phyloP scores from a whole-genome alignment of 148 eudicot species.

The Polygonum maritimum region DNA sequence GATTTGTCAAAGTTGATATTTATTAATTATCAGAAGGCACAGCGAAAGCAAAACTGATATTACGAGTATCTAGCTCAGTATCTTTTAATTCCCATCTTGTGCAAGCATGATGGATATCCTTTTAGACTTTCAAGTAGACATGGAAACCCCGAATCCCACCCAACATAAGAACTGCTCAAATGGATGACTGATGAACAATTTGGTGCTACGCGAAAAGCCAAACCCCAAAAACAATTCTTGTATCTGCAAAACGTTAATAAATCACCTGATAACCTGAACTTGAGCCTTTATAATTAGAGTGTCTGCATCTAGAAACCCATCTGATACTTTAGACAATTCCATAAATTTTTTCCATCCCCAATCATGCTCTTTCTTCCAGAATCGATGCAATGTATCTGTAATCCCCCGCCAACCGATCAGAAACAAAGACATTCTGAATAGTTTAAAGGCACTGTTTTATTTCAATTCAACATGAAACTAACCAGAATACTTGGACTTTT shows the following conservation, averaged over 20 bases:
- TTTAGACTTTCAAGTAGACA: neutral
- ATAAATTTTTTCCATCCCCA: constrained; percentile 99
- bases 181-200: no score
- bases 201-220: no score
- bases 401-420: neutral
- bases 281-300: constrained; percentile 78
- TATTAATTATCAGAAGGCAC: neutral
- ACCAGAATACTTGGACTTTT: constrained; percentile 90
- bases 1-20: neutral
- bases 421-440: constrained; percentile 6
- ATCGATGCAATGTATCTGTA: constrained; percentile 80
- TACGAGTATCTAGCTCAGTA: neutral
- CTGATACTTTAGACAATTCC: constrained; percentile 79
- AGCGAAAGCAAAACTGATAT: neutral
- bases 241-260: neutral
- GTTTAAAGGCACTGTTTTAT: neutral
- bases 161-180: neutral
- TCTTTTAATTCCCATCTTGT: neutral
- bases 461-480: constrained; percentile 10
- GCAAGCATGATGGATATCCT: neutral
- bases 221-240: no score
- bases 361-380: constrained; percentile 97
- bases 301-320: constrained; percentile 77
- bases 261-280: constrained; percentile 86
- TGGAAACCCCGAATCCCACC: neutral